These are phyloP conservation scores for Bisporella sp. DNA, from an alignment of 2,329 filamentous ascomycete genomes.

Conservation along the genomic window DNA sequence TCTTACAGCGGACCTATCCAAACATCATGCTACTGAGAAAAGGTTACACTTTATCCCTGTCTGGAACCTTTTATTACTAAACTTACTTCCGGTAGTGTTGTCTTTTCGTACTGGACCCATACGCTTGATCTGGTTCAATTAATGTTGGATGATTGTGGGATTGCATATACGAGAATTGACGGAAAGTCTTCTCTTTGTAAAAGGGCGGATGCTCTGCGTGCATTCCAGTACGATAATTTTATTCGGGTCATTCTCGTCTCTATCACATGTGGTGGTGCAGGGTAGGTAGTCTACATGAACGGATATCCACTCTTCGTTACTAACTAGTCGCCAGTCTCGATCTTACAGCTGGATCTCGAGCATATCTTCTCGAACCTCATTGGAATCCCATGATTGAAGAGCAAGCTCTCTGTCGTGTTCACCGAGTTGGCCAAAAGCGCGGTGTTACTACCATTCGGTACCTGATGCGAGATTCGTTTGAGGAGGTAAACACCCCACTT, in stretches of 20 bases:
- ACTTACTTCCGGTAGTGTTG: too few relatives aligned
- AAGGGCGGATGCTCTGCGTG: not conserved
- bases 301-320: not conserved
- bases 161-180: too few relatives aligned
- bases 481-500: constrained; percentile 8
- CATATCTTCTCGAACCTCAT: constrained; percentile 23
- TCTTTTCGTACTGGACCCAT: too few relatives aligned
- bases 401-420: constrained; percentile 18
- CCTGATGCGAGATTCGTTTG: constrained; percentile 21
- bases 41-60: too few relatives aligned
- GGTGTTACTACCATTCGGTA: constrained; percentile 19
- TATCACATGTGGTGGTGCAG: not conserved
- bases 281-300: not conserved
- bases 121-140: too few relatives aligned
- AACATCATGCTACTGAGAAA: too few relatives aligned
- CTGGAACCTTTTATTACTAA: too few relatives aligned
- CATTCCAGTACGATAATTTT: not conserved
- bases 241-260: not conserved
- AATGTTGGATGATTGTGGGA: too few relatives aligned
- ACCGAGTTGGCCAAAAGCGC: constrained; percentile 18
- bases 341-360: constrained; percentile 15
- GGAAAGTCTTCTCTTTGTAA: not conserved
- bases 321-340: constrained; percentile 4
- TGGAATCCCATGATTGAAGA: constrained; percentile 25
- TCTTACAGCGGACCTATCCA: too few relatives aligned